A percentile compares a stretch with the other conserved stretches of the same genome.
Conservation (phyloP, 257 asterid genomes). For the Solanum neorickii region DNA sequence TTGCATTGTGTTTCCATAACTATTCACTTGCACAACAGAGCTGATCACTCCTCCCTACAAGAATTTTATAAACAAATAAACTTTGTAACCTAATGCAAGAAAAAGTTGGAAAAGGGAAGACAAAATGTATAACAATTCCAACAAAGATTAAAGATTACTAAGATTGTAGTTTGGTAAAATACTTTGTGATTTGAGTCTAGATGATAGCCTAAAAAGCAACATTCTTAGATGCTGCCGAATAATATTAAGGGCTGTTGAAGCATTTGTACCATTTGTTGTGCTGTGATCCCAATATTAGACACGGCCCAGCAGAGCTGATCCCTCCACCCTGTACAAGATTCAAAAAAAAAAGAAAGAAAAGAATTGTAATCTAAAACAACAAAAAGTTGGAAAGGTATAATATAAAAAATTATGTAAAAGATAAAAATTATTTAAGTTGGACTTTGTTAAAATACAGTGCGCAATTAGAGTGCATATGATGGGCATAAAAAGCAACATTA, state of each 20-base stretch:
- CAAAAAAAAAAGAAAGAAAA: no score
- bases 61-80: not conserved
- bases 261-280: not conserved
- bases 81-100: not conserved
- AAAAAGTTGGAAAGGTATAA: not conserved
- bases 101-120: no score
- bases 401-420: not conserved
- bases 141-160: no score
- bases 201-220: not conserved
- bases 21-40: not conserved
- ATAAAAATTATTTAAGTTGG: not conserved
- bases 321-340: not conserved
- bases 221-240: no score
- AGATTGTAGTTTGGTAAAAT: no score
- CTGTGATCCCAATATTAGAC: not conserved
- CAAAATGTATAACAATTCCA: no score
- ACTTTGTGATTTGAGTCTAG: no score
- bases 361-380: not conserved
- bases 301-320: not conserved
- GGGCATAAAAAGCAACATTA: not conserved
- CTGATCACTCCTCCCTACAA: not conserved
- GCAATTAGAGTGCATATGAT: not conserved
- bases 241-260: not conserved
- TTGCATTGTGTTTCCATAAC: not conserved
- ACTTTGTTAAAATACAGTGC: not conserved